phyloP scores from a whole-genome alignment of 768 basidiomycete genomes.

The Boletus speciosus region DNA sequence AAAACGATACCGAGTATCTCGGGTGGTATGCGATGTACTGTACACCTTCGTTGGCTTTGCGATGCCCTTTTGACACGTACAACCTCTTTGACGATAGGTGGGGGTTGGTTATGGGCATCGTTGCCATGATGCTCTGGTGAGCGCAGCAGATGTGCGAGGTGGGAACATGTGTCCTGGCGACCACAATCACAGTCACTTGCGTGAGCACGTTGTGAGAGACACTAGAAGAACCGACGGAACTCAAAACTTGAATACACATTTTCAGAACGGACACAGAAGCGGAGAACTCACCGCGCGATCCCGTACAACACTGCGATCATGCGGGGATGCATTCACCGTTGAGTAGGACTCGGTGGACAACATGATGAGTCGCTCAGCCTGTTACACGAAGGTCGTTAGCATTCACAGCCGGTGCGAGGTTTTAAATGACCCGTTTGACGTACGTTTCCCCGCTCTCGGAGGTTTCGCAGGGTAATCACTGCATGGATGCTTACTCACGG shows the following conservation, averaged over 20 bases:
- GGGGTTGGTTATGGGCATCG: not conserved
- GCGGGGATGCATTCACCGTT: not conserved
- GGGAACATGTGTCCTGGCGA: not conserved
- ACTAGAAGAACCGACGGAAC: not conserved
- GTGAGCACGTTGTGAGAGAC: not conserved
- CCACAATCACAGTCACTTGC: not conserved
- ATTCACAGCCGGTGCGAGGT: not conserved
- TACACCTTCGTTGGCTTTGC: not conserved
- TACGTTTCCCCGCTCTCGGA: not conserved
- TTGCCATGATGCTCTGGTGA: not conserved
- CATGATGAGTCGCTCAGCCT: not conserved
- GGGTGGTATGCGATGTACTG: slow-evolving; percentile 19
- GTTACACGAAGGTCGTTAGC: not conserved
- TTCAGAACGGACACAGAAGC: not conserved
- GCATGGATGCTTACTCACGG: slow-evolving; percentile 5
- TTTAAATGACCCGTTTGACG: slow-evolving; percentile 4
- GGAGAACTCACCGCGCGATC: slow-evolving; percentile 12
- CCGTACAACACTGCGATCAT: not conserved
- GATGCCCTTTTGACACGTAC: not conserved
- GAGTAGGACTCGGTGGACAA: not conserved
- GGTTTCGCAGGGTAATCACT: slow-evolving; percentile 6
- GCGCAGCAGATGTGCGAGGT: not conserved
- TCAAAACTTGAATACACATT: slow-evolving; percentile 1
- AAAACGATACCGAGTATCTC: slow-evolving; percentile 40
- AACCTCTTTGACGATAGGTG: not conserved